Evolutionary conservation across 2,329 filamentous ascomycete genomes (phyloP).

Genomic region (Aspergillus fumigatus): DNA sequence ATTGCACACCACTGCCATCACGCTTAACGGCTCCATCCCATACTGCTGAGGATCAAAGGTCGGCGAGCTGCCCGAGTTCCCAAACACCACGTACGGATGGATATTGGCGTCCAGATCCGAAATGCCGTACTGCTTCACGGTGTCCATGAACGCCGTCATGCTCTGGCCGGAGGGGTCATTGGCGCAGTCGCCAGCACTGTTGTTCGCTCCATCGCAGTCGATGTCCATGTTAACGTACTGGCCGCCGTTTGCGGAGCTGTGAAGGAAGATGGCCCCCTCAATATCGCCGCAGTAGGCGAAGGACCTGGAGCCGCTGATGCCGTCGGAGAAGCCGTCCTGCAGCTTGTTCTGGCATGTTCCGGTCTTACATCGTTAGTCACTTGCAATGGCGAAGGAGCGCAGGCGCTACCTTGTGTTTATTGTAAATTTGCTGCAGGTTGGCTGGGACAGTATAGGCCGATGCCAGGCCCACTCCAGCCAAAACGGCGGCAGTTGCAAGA

Average conservation of each 20-base stretch:
- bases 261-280: conserved; percentile 47
- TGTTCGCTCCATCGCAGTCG: conserved; percentile 53
- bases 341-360: conserved; percentile 18
- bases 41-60: conserved; percentile 40
- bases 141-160: conserved; percentile 46
- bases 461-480: not conserved
- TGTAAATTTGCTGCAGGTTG: conserved; percentile 17
- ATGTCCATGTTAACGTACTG: conserved; percentile 53
- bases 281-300: conserved; percentile 48
- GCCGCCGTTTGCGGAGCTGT: conserved; percentile 34
- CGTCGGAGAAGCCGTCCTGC: conserved; percentile 17
- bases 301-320: conserved; percentile 6
- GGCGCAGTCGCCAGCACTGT: conserved; percentile 44
- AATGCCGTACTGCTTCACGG: conserved; percentile 37
- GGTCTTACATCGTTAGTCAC: not conserved
- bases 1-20: conserved; percentile 54
- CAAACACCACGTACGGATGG: conserved; percentile 53
- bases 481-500: not conserved
- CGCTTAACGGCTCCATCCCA: conserved; percentile 48
- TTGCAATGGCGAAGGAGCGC: not conserved
- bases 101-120: conserved; percentile 49
- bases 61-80: conserved; percentile 40
- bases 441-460: conserved; percentile 13
- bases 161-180: conserved; percentile 37
- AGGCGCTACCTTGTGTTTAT: conserved; percentile 13